phyloP scores from a whole-genome alignment of 768 basidiomycete species.

The Suillus cothurnatus region DNA sequence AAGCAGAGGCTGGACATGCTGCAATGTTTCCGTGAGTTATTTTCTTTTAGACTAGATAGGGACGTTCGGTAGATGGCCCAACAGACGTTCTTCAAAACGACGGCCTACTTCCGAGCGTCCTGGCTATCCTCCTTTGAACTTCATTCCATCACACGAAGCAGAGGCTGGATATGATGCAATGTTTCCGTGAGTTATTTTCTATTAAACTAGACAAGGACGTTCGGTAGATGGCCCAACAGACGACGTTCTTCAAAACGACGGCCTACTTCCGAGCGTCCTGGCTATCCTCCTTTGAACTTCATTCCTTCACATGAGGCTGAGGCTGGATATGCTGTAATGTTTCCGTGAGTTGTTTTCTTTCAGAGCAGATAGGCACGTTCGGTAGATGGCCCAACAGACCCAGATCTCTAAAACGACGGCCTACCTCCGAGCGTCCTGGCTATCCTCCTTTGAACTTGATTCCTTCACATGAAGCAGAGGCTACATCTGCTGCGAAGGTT shows the following conservation, averaged over 20 bases:
- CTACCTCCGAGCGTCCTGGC: neutral
- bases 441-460: conserved; percentile 25
- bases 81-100: neutral
- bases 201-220: neutral
- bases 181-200: conserved; percentile 5
- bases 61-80: neutral
- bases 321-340: conserved; percentile 22
- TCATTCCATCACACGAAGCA: conserved; percentile 30
- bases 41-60: neutral
- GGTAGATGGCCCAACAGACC: neutral
- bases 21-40: conserved; percentile 7
- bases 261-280: neutral
- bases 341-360: conserved; percentile 5
- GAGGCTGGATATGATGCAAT: conserved; percentile 27
- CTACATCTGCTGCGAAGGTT: conserved; percentile 21
- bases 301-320: conserved; percentile 31
- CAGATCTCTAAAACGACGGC: neutral
- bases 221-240: neutral
- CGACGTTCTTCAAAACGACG: neutral
- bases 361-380: neutral
- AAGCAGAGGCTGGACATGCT: conserved; percentile 30
- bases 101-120: neutral
- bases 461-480: conserved; percentile 30
- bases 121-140: conserved; percentile 20
- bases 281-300: conserved; percentile 23